phyloP scores from a whole-genome alignment of 768 basidiomycete genomes.

The Trametes cingulata region DNA sequence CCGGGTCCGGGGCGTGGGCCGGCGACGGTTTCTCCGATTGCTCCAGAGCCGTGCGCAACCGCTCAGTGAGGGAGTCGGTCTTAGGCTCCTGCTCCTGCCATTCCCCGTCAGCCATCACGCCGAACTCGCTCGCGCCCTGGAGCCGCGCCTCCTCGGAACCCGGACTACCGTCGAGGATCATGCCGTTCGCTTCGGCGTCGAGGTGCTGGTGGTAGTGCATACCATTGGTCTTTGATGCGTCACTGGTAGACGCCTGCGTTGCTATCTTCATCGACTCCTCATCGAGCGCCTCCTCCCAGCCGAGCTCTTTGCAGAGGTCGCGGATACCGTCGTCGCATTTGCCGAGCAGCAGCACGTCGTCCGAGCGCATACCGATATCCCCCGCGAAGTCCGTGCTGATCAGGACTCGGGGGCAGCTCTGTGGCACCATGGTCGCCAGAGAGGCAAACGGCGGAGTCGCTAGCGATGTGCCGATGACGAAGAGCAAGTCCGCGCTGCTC shows the following conservation, averaged over 20 bases:
- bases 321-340: slow-evolving; percentile 70
- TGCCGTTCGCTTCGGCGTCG: too few relatives aligned
- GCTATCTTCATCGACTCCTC: slow-evolving; percentile 29
- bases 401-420: slow-evolving; percentile 74
- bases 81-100: slow-evolving; percentile 14
- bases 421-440: slow-evolving; percentile 54
- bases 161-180: not conserved
- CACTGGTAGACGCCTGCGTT: slow-evolving; percentile 1
- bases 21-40: slow-evolving; percentile 17
- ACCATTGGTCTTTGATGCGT: not conserved
- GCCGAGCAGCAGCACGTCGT: slow-evolving; percentile 67
- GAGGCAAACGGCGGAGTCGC: slow-evolving; percentile 87
- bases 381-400: slow-evolving; percentile 88
- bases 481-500: slow-evolving; percentile 75
- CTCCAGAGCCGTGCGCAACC: slow-evolving; percentile 14
- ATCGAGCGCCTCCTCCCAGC: slow-evolving; percentile 54
- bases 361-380: slow-evolving; percentile 49
- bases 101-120: slow-evolving; percentile 1
- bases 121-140: not conserved
- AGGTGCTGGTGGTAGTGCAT: not conserved
- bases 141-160: not conserved
- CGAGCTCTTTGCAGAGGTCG: slow-evolving; percentile 64
- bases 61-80: slow-evolving; percentile 10
- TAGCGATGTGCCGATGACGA: slow-evolving; percentile 90
- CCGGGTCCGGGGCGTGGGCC: slow-evolving; percentile 6